A percentile compares a stretch with the other conserved stretches of the same genome.
phyloP scores from a whole-genome alignment of 2,329 filamentous ascomycete genomes.

The Aspergillus transmontanensis region DNA sequence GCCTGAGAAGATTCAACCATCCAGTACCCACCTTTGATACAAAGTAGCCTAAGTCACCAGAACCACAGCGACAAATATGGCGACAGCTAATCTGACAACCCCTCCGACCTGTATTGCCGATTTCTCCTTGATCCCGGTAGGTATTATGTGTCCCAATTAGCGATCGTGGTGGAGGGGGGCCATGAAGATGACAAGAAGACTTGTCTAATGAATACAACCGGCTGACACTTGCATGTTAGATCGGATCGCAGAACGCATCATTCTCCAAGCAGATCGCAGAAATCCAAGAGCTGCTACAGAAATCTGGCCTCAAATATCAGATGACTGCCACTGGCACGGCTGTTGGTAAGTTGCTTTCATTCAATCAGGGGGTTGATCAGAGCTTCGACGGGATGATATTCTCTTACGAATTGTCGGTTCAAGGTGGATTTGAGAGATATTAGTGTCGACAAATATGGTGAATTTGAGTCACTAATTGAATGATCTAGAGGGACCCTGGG shows the following conservation, averaged over 20 bases:
- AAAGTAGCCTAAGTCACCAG: not conserved
- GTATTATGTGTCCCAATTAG: not conserved
- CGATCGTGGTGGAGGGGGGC: not conserved
- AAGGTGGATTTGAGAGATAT: not conserved
- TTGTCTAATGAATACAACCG: not conserved
- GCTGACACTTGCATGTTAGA: constrained; percentile 27
- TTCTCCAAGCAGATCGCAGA: constrained; percentile 80
- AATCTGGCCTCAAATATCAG: constrained; percentile 72
- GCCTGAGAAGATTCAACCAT: not conserved
- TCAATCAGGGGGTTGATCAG: not conserved
- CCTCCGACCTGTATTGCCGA: constrained; percentile 76
- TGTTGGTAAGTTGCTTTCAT: constrained; percentile 60
- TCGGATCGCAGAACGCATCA: constrained; percentile 73
- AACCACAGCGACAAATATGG: constrained; percentile 13
- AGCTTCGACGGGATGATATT: not conserved
- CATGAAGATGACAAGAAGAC: not conserved
- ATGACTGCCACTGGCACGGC: constrained; percentile 93
- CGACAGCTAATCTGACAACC: constrained; percentile 47
- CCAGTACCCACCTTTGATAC: not conserved
- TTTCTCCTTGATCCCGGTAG: constrained; percentile 75
- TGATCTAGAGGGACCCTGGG: constrained; percentile 79
- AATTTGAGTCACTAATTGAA: not conserved
- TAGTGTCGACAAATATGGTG: not conserved
- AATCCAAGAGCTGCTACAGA: constrained; percentile 77
- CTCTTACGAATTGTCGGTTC: not conserved